phyloP scores from a whole-genome alignment of 768 basidiomycete genomes.

The Hericium alpestre region DNA sequence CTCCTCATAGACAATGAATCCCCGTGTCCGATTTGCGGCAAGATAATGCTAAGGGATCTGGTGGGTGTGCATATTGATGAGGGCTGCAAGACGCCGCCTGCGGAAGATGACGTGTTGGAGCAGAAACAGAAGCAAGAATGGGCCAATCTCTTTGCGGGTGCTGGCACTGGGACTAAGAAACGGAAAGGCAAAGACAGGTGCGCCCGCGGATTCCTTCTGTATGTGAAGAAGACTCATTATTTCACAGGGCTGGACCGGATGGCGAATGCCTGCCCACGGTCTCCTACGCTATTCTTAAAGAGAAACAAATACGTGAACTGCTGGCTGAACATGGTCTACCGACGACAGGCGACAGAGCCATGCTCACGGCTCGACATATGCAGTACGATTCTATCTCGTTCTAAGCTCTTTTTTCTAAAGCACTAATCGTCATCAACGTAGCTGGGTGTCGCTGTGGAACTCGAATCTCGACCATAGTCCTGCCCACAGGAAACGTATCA shows the following conservation, averaged over 20 bases:
- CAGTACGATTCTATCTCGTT: constrained; percentile 5
- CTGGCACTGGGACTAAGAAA: neutral
- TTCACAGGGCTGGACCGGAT: neutral
- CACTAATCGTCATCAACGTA: neutral
- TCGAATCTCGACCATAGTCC: constrained; percentile 17
- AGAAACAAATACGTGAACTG: constrained; percentile 14
- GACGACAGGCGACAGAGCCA: constrained; percentile 14
- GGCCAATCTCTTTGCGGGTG: constrained; percentile 9
- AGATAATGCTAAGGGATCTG: neutral
- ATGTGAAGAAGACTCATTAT: neutral
- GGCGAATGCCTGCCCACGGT: constrained; percentile 13
- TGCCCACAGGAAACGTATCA: constrained; percentile 3
- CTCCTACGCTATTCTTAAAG: constrained; percentile 17
- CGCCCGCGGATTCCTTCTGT: neutral
- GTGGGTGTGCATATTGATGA: constrained; percentile 22
- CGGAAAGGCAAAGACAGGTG: constrained; percentile 11
- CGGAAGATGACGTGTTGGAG: neutral
- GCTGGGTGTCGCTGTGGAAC: constrained; percentile 19
- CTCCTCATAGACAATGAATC: too few species aligned
- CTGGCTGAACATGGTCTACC: constrained; percentile 13
- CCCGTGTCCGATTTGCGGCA: neutral
- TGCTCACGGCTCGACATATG: constrained; percentile 16
- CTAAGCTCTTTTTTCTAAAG: too few species aligned
- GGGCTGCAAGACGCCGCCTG: constrained; percentile 16
- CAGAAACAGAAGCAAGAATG: constrained; percentile 13